Evolutionary conservation across 495 filamentous ascomycete genomes (phyloP), one percentile per base, ranked within the genome.

Genomic region (Viridothelium virens): DNA sequence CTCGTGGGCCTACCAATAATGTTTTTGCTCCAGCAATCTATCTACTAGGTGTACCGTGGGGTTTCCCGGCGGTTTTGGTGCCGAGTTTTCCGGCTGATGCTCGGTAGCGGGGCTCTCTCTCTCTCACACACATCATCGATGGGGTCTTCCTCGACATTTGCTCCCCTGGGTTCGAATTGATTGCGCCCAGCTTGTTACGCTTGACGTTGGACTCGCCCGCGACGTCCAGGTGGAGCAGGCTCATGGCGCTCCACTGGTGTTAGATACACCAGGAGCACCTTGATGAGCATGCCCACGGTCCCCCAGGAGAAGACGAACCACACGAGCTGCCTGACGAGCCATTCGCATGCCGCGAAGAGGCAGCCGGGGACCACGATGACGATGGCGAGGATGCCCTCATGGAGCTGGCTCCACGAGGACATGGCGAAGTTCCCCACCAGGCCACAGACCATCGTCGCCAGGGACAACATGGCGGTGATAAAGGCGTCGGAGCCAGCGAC

Each of bases 281-380:
- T 44, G 41, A 53, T n/a, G 48, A 53, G 48, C 48, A 53, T 5
- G 48, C 5, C 5, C 11, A 53, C 12, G 48, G 48, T 14, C 11
- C 48, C 48, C 48, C 48, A 53, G 12, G 18, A 5, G 48, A 53
- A 53, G n/a, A 53, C 10, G n/a, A 53, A 53, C 48, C 48, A 53
- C 12, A 53, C 5, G 11, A 53, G 11, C 48, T n/a, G 5, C 9
- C 5, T n/a, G 5, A 53, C 12, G 18, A 53, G 12, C 10, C 18
- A 5, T 5, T 5, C 11, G 48, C 2, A 53, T 9, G 48, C 48
- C 0, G 5, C 10, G 12, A 53, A 5, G 48, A 53, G 11, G 48
- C 12, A 5, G 48, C 18, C n/a, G 48, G 12, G 12, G 48, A 53
- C 11, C 5, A 5, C 48, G 5, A 5, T 18, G 48, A 53, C 18